Evolutionary conservation across 2,329 filamentous ascomycete species (phyloP).

Genomic region (Thyridium curvatum): DNA sequence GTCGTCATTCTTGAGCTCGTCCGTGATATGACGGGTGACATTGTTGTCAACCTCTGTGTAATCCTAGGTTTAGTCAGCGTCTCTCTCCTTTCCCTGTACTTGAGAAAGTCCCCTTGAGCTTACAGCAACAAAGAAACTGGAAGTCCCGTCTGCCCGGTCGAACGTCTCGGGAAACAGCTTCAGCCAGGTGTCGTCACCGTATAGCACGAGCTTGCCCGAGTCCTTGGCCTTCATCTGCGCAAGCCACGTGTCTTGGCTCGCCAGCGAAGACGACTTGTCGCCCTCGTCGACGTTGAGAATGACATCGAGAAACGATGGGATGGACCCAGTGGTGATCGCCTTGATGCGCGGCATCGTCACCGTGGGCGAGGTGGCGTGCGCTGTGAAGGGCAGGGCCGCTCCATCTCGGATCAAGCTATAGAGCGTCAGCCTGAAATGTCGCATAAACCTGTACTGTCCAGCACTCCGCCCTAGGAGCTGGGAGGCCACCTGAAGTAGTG

Average conservation of each 20-base stretch:
- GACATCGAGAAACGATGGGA: conserved; percentile 95
- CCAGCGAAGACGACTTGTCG: conserved; percentile 82
- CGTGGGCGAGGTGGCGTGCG: conserved; percentile 91
- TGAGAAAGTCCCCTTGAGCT: conserved; percentile 21
- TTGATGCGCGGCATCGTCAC: conserved; percentile 98
- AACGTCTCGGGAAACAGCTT: conserved; percentile 92
- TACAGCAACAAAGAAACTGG: conserved; percentile 96
- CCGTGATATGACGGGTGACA: conserved; percentile 81
- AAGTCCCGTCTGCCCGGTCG: conserved; percentile 81
- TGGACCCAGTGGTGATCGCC: conserved; percentile 93
- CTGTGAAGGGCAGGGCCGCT: conserved; percentile 84
- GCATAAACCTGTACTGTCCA: no score
- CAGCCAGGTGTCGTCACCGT: conserved; percentile 96
- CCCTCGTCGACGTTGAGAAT: conserved; percentile 95
- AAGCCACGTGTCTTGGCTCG: conserved; percentile 90
- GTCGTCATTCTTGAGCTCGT: conserved; percentile 69
- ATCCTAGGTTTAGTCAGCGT: conserved; percentile 51
- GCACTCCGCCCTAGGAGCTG: neutral
- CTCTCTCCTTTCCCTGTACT: no score
- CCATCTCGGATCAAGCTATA: conserved; percentile 75
- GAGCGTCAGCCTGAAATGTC: no score
- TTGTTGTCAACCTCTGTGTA: conserved; percentile 98
- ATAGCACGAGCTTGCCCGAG: conserved; percentile 79
- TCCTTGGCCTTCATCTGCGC: conserved; percentile 77
- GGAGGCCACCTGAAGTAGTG: neutral